Evolutionary conservation across 352 stramenopile species (phyloP), one percentile per base, ranked within the genome.

Genomic region (Peronospora tabacina): DNA sequence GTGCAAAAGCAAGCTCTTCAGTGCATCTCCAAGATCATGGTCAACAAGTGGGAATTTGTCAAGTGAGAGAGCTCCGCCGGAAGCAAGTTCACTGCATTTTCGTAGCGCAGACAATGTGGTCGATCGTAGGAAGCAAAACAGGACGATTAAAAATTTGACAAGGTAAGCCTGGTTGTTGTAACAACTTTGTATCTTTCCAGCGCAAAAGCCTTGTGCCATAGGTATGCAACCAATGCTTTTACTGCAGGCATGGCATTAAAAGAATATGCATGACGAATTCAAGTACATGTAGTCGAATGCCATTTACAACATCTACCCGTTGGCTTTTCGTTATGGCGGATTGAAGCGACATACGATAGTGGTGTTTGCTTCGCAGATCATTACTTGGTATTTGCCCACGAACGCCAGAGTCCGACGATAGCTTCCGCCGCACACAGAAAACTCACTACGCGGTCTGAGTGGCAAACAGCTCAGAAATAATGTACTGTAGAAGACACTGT

Each of bases 21-120:
- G 65, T 98, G 92, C 67, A 96, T 98, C 50, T 98, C 89, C 41
- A 99, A 99, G 83, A 97, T 99, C 71, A 97, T 98, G 90, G 92
- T 98, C 32, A 95, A 97, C 63, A 98, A 98, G 63, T 98, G 94
- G 94, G 94, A 98, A 63, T 97, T 96, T 65, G 82, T 94, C 63
- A 90, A 90, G 66, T 91, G 81, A 60, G 48, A 50, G 30, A 42
- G 20, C 30, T 11, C 9, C 40, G 52, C 11, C 17, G 26, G 24
- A 16, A 12, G 45, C 30, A 32, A 16, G 41, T 2, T n/a, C 17
- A 33, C 9, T 8, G 12, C 28, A 16, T 33, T 11, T 24, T 16
- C 41, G 33, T n/a, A 35, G 43, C 35, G 8, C 36, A 26, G 7
- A 5, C 3, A 48, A 32, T 7, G 2, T 46, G 28, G 45, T 52